Base-by-base conservation (phyloP, 202 grass and related monocot genomes). In the Panicum hallii region DNA sequence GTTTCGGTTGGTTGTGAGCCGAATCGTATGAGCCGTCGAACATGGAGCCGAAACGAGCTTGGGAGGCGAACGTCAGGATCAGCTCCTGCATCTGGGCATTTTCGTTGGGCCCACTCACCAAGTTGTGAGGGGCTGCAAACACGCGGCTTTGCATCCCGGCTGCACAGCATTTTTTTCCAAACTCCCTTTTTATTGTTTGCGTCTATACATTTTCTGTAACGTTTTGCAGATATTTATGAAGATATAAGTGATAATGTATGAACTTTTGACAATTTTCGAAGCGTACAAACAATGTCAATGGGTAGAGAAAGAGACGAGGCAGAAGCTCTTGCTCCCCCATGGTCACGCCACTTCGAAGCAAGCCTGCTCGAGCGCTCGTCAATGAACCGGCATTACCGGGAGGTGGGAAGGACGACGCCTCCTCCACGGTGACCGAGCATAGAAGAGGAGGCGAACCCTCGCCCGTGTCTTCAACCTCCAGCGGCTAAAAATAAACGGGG, bases 401-500 rank as follows among this genome's bases (percentile, higher is more conserved):
- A 3, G 2, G 9, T 5, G 17, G 34, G 0, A 32, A 48, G 12
- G 22, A n/a, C 9, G 56, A 10, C 2, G n/a, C 7, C 20, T 8
- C 44, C 28, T 50, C 61, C 20, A 57, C 34, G 53, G 50, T 54
- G 74, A 60, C 38, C 9, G 22, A 65, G 45, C 60, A 32, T 6
- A 60, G 41, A 67, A 71, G 11, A 63, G 6, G 10, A 45, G 26
- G 45, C 45, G 45, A 72, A 44, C 26, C n/a, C 65, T 52, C 22
- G 34, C 43, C 1, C 52, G 23, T 66, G 9, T 53, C 60, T 66
- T 74, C 15, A 36, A 5, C 58, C 63, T 68, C 56, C 30, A 30
- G 30, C 44, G 66, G 15, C 79, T 90, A 90, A 90, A 86, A 86
- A 90, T 90, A 90, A 58, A 65, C 74, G 15, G 7, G 45, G 44